Base-by-base conservation (phyloP, 2,329 filamentous ascomycete genomes). In the Diaporthe citri region DNA sequence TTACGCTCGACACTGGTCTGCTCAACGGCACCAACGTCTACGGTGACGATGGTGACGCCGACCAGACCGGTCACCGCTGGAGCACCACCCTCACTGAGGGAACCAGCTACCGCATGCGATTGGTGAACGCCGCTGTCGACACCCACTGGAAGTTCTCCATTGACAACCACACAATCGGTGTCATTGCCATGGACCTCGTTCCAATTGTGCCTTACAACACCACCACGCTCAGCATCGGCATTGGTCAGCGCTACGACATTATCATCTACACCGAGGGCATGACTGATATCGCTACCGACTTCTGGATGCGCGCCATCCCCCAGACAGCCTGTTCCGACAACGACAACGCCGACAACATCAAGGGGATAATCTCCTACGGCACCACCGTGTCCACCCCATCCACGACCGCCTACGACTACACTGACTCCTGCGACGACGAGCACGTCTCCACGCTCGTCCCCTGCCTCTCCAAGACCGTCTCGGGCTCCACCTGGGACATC, bases 161-260 rank as follows among this genome's bases (percentile, higher is more conserved):
- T 72, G 88, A 90, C 76, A 83, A 83, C 15, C 86, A 89, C 77
- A 82, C 81, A 4, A 78, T 89, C 76, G 85, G 82, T 0, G 85
- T 89, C 62, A 85, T 89, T 48, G 83, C 86, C 7, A 85, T 83
- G 74, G 88, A 89, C 77, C 87, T 87, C 43, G 85, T 88, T 0
- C 84, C 85, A 0, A 79, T 88, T 70, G 77, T 83, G 67, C 88
- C 89, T 1, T 90, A 89, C 78, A 82, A 82, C 5, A 87, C 87
- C 0, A 71, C 62, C 4, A 71, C 86, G n/a, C 81, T 92, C n/a
- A 86, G 83, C 34, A 83, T 92, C 15, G 85, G 82, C 36, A 86
- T 90, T 71, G 89, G 87, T 52, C 84, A 86, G 76, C 82, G 87
- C 4, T 87, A 87, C 77, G 87, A 89, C 76, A 77, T 89, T 7